These are phyloP conservation scores for Croton laevigatus DNA, from an alignment of 441 rosid genomes.

Conservation along the genomic window DNA sequence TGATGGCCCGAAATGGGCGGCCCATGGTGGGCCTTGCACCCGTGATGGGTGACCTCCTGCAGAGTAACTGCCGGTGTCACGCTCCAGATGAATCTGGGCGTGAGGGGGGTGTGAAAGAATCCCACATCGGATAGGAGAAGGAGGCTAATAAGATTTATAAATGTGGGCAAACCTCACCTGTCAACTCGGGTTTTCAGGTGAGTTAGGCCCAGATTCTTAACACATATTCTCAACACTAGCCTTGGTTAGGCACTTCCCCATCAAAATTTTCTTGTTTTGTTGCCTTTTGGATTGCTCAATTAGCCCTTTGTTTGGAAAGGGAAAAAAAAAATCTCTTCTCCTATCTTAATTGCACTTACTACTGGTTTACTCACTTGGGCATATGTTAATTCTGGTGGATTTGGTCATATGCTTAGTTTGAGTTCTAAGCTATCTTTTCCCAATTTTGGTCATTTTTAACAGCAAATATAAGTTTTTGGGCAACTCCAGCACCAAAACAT, in stretches of 20 bases:
- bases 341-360: conserved; percentile 63
- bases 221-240: conserved; percentile 39
- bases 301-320: conserved; percentile 72
- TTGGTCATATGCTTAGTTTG: conserved; percentile 64
- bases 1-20: too few relatives aligned
- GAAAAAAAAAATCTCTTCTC: conserved; percentile 87
- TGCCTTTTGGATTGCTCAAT: conserved; percentile 71
- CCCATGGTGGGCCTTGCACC: too few relatives aligned
- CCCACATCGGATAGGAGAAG: too few relatives aligned
- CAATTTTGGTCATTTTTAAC: conserved; percentile 85
- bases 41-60: too few relatives aligned
- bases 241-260: conserved; percentile 87
- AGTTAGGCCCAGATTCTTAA: too few relatives aligned
- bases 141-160: too few relatives aligned
- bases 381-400: conserved; percentile 71
- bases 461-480: conserved; percentile 96
- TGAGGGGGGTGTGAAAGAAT: too few relatives aligned
- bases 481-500: conserved; percentile 86
- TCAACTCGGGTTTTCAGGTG: too few relatives aligned
- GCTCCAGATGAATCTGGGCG: too few relatives aligned
- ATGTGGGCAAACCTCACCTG: too few relatives aligned
- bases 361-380: conserved; percentile 72
- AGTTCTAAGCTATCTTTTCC: conserved; percentile 55
- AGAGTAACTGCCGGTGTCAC: too few relatives aligned
- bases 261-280: conserved; percentile 79